Conservation (phyloP, 208 protist genomes). For the Leishmania gerbilli region DNA sequence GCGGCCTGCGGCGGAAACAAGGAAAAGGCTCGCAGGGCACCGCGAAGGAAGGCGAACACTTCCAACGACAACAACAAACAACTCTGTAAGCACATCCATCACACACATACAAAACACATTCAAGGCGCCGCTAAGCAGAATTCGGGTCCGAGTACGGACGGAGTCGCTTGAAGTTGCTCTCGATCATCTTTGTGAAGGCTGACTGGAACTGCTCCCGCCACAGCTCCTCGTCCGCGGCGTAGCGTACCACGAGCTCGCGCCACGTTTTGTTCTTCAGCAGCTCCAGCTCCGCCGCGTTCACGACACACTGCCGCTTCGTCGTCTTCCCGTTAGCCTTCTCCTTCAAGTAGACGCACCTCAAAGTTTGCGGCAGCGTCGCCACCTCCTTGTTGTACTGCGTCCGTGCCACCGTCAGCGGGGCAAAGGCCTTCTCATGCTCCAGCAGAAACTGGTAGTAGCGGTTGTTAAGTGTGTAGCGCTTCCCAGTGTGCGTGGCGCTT, state of each 20-base stretch:
- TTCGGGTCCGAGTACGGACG: constrained; percentile 64
- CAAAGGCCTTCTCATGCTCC: constrained; percentile 62
- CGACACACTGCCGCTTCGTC: constrained; percentile 50
- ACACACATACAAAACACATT: neutral
- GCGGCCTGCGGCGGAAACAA: neutral
- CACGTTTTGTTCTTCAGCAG: constrained; percentile 56
- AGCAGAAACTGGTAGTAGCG: constrained; percentile 81
- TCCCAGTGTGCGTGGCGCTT: constrained; percentile 64
- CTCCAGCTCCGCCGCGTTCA: constrained; percentile 68
- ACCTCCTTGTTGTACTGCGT: constrained; percentile 79
- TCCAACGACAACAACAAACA: neutral
- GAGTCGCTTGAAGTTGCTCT: constrained; percentile 76
- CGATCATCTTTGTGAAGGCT: constrained; percentile 84
- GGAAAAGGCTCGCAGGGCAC: no score
- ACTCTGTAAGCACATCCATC: neutral
- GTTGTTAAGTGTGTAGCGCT: constrained; percentile 74
- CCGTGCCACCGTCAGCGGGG: constrained; percentile 52
- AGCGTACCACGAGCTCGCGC: constrained; percentile 55
- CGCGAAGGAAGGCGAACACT: neutral
- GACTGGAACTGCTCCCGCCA: constrained; percentile 67
- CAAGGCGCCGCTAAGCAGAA: neutral
- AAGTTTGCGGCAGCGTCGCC: constrained; percentile 49
- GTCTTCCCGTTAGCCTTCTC: constrained; percentile 30
- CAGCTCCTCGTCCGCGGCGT: constrained; percentile 57
- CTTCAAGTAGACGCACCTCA: constrained; percentile 54